Evolutionary conservation across 2,329 filamentous ascomycete species (phyloP).

Genomic region (Monosporascus sp.): DNA sequence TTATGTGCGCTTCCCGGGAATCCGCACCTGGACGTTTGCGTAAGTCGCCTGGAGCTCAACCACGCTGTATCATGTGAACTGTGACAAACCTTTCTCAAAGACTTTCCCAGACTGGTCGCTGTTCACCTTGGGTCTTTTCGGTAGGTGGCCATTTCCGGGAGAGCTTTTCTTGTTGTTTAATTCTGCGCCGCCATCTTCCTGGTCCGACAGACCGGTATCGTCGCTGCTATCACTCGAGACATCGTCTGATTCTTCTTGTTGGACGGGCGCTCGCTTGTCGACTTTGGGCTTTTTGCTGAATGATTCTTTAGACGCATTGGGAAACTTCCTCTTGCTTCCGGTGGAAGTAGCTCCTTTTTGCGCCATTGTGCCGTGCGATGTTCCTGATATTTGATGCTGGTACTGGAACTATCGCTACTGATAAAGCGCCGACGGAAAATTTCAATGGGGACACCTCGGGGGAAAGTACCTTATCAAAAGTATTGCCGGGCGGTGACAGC

Average conservation of each 20-base stretch:
- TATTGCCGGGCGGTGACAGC: conserved; percentile 17
- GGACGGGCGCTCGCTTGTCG: conserved; percentile 31
- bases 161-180: conserved; percentile 33
- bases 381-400: not conserved
- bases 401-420: conserved; percentile 7
- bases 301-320: conserved; percentile 44
- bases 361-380: conserved; percentile 36
- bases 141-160: conserved; percentile 27
- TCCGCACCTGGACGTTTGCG: conserved; percentile 46
- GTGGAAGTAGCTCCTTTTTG: conserved; percentile 37
- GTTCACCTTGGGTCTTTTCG: conserved; percentile 24
- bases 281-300: conserved; percentile 29
- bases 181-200: conserved; percentile 48
- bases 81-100: conserved; percentile 37
- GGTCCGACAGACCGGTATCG: conserved; percentile 40
- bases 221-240: conserved; percentile 29
- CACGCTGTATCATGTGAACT: not conserved
- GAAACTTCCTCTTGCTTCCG: conserved; percentile 54
- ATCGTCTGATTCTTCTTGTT: conserved; percentile 34
- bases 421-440: conserved; percentile 3
- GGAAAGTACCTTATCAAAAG: not conserved
- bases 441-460: conserved; percentile 2
- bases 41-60: not conserved
- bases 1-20: conserved; percentile 82
- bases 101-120: conserved; percentile 30